Conservation (phyloP, 192 early-diverging fungal genomes). For the Coemansia sp. region DNA sequence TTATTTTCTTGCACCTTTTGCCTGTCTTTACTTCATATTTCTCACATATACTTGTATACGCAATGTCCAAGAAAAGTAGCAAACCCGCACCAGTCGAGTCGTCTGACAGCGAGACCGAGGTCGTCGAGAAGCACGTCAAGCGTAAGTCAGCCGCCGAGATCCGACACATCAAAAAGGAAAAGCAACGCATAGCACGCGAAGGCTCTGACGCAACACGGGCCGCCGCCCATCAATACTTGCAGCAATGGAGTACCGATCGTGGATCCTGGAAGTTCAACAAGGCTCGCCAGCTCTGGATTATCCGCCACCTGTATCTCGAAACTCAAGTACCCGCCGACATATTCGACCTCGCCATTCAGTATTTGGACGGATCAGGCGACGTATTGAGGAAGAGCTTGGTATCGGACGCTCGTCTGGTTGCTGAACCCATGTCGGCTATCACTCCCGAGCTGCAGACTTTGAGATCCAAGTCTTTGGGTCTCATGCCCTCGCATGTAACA, state of each 20-base stretch:
- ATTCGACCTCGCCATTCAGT: constrained; percentile 32
- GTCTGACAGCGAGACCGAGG: constrained; percentile 3
- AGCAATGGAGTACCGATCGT: constrained; percentile 19
- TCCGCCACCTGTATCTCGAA: constrained; percentile 41
- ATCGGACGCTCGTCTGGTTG: constrained; percentile 24
- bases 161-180: constrained; percentile 24
- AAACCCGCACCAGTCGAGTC: constrained; percentile 5
- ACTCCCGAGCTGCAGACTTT: constrained; percentile 8
- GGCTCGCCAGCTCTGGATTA: constrained; percentile 44
- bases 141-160: constrained; percentile 45
- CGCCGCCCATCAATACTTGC: constrained; percentile 30
- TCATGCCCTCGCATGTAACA: constrained; percentile 40
- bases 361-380: constrained; percentile 10
- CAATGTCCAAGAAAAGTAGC: constrained; percentile 4
- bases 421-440: constrained; percentile 12
- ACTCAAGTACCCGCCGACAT: constrained; percentile 18
- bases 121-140: constrained; percentile 18
- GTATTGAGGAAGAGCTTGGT: constrained; percentile 21
- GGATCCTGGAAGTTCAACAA: constrained; percentile 47
- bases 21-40: background rate
- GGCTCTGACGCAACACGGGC: constrained; percentile 28
- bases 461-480: constrained; percentile 18
- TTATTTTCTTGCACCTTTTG: background rate
- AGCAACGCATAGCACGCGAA: constrained; percentile 21
- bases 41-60: background rate